Conservation (phyloP, 139 green algal species). For the Chlamydomonas sphaeroides region DNA sequence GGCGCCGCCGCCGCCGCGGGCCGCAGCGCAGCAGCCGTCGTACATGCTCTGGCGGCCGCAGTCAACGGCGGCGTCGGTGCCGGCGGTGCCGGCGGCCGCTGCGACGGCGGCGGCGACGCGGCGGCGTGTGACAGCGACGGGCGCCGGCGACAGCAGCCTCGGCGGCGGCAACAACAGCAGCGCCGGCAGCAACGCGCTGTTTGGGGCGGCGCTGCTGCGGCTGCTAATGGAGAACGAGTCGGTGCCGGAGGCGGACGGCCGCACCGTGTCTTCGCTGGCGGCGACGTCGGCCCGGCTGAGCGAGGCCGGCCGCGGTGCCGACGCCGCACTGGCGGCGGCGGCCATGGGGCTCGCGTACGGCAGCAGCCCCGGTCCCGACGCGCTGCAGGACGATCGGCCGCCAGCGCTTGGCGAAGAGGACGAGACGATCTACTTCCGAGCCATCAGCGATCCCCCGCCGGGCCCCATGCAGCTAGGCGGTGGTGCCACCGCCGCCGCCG, state of each 20-base stretch:
- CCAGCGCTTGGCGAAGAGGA: too few species aligned
- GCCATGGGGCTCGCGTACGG: neutral
- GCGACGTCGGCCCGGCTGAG: neutral
- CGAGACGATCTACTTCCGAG: neutral
- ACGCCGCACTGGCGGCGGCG: neutral
- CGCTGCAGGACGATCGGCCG: too few species aligned
- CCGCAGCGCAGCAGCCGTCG: neutral
- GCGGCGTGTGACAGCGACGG: too few species aligned
- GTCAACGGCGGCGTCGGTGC: neutral
- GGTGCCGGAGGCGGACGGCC: neutral
- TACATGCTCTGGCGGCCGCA: neutral
- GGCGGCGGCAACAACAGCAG: too few species aligned
- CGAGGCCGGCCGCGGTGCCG: neutral
- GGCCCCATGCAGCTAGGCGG: too few species aligned
- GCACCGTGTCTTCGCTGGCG: neutral
- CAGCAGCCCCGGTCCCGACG: conserved; percentile 6
- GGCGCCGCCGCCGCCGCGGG: too few species aligned
- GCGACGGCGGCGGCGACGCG: neutral
- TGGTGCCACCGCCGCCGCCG: too few species aligned
- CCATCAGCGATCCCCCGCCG: conserved; percentile 34
- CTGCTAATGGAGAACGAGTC: neutral
- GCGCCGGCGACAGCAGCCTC: too few species aligned
- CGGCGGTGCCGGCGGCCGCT: neutral
- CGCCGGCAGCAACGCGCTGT: neutral
- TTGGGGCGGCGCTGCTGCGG: neutral